Evolutionary conservation across 257 asterid species (phyloP), one percentile per base, ranked within the genome.

Genomic region (Nemophila menziesii): DNA sequence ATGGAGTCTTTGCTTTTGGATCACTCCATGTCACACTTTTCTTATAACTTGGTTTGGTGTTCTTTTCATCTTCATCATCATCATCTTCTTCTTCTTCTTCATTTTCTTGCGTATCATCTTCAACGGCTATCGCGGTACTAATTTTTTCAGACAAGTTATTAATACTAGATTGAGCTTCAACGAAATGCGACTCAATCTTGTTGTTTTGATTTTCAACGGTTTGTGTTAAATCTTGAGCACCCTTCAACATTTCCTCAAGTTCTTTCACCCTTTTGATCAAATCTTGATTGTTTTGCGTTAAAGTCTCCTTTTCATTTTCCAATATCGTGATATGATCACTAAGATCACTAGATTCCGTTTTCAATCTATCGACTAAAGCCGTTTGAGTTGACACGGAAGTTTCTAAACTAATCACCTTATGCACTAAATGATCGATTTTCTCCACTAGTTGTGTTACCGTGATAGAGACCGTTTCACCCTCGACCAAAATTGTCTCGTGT

Each of bases 381-480:
- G 87, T 72, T 61, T 89, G 96, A 11, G 95, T 60, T 15, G 92
- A 76, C 11, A 89, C 92, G 1, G 86, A 70, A 4, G 75, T 70
- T 63, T 89, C 96, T 33, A 84, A 55, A 56, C 52, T 58, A 44
- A 84, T 63, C 65, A 84, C 98, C 68, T 76, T 89, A 53, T 46
- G 72, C 16, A 80, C 95, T 13, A 89, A 66, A 61, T 74, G 74
- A 38, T 89, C 98, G 15, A 89, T 80, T 66, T 84, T 89, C 68
- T 74, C 93, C 1, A 86, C 93, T 49, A 89, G 29, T 62, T 78
- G 80, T 23, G 85, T 54, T 51, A 84, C 94, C 0, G 95, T 76
- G 18, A 84, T 49, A n/a, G 82, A 22, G 9, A 12, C 51, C 22
- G 46, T 38, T 34, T 58, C 67, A 49, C 64, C 65, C 41, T 39